Conservation (phyloP, 2,329 filamentous ascomycete species). For the Paecilomyces formosus region DNA sequence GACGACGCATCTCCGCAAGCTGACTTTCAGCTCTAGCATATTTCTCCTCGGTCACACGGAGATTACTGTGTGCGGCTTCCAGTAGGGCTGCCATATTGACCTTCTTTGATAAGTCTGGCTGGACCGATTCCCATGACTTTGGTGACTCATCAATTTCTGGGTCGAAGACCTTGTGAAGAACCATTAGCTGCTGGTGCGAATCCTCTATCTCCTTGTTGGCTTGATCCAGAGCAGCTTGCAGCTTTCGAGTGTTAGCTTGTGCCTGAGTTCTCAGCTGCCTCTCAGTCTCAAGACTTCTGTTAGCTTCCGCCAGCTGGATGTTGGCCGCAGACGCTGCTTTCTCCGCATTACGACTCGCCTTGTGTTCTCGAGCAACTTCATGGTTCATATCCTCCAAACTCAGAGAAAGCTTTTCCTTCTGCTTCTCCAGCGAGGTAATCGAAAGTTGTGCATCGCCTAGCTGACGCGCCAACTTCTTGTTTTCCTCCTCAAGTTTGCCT, state of each 20-base stretch:
- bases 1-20: constrained; percentile 66
- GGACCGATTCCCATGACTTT: constrained; percentile 60
- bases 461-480: constrained; percentile 71
- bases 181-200: constrained; percentile 69
- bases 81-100: constrained; percentile 78
- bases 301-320: constrained; percentile 79
- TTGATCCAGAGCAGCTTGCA: constrained; percentile 71
- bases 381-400: constrained; percentile 88
- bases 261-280: constrained; percentile 77
- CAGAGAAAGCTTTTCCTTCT: constrained; percentile 84
- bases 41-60: constrained; percentile 75
- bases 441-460: constrained; percentile 77
- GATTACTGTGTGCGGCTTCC: constrained; percentile 79
- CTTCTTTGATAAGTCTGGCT: constrained; percentile 59
- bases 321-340: constrained; percentile 74
- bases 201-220: constrained; percentile 75
- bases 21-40: constrained; percentile 77
- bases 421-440: constrained; percentile 81
- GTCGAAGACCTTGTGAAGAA: constrained; percentile 80
- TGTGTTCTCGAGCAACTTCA: constrained; percentile 82
- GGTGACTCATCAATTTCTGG: constrained; percentile 60
- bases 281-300: constrained; percentile 84
- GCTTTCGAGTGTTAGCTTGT: constrained; percentile 73
- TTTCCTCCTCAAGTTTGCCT: constrained; percentile 72
- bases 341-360: constrained; percentile 81